Evolutionary conservation across 768 basidiomycete species (phyloP), one percentile per base, ranked within the genome.

Genomic region (Trametes gibbosa): DNA sequence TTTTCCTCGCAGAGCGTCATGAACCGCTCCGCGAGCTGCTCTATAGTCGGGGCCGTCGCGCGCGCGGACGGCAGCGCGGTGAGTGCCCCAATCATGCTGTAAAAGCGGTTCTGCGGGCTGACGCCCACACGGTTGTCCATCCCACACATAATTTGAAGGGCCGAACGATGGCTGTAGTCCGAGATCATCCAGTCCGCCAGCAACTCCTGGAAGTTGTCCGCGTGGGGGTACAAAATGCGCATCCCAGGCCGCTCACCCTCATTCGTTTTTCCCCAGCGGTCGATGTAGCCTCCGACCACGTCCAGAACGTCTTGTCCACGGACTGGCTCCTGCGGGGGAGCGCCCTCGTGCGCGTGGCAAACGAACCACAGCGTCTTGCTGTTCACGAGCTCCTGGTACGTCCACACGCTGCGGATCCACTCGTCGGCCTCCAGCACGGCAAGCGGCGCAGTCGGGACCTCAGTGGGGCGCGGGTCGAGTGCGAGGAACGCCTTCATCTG

Each of bases 321-420:
- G 47, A 50, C 32, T 0, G 59, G 19, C 23, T 49, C 17, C 7
- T 29, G 21, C 6, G 39, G 12, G 17, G 39, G 12, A 2, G 25
- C 1, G 7, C 35, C 47, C 24, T 39, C 52, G 4, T 21, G 47
- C 9, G 39, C 39, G 9, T 40, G n/a, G 47, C 53, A 32, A 32
- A 58, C 52, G 53, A 64, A 59, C 50, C 45, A 55, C 37, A 61
- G 25, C 17, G 10, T 19, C 23, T 50, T 25, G 45, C 59, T 51
- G 47, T 68, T 66, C 6, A 59, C 61, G 25, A 65, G 45, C 47
- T 63, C 65, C 50, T 66, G 63, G 51, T 62, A 63, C 32, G 64
- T 64, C 63, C 64, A 64, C 14, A 65, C 62, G 46, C 61, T 65
- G 17, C 61, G 63, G 46, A 65, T 64, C 65, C 64, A 63, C 46